phyloP scores from a whole-genome alignment of 1,284 basidiomycete species.

The Nidula niveotomentosa region DNA sequence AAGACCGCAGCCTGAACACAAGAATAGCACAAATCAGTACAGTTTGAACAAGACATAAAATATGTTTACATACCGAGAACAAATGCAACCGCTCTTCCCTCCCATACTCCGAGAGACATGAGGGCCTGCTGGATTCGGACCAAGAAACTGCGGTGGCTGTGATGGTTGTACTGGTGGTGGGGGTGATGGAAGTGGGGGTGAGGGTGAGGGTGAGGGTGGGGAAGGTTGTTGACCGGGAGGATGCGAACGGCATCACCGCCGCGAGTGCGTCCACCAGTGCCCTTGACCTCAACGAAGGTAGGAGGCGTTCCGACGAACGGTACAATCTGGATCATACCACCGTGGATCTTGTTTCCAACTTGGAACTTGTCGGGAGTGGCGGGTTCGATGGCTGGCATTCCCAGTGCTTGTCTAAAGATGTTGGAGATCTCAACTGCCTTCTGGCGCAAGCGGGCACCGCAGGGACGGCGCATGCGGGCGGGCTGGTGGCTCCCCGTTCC shows the following conservation, averaged over 20 bases:
- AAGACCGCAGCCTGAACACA: slow-evolving; percentile 63
- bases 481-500: not conserved
- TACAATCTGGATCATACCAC: slow-evolving; percentile 26
- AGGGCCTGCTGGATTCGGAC: slow-evolving; percentile 62
- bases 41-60: slow-evolving; percentile 2
- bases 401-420: slow-evolving; percentile 47
- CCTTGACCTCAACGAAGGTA: slow-evolving; percentile 16
- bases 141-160: slow-evolving; percentile 40
- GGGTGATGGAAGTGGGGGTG: slow-evolving; percentile 18
- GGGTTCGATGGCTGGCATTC: slow-evolving; percentile 41
- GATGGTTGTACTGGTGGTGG: slow-evolving; percentile 16
- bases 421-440: slow-evolving; percentile 49
- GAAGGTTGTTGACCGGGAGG: slow-evolving; percentile 1
- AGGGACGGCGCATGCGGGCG: slow-evolving; percentile 9
- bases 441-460: slow-evolving; percentile 26
- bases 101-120: slow-evolving; percentile 74
- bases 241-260: slow-evolving; percentile 17
- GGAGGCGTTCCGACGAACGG: slow-evolving; percentile 33
- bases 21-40: not conserved
- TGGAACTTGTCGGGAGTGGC: slow-evolving; percentile 6
- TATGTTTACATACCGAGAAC: slow-evolving; percentile 59
- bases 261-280: slow-evolving; percentile 9
- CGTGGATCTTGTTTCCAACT: slow-evolving; percentile 7
- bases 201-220: slow-evolving; percentile 16
- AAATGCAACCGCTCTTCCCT: slow-evolving; percentile 75